A percentile compares a stretch with the other conserved stretches of the same genome.
Conservation (phyloP, 257 asterid species). For the Nicotiana obtusifolia region DNA sequence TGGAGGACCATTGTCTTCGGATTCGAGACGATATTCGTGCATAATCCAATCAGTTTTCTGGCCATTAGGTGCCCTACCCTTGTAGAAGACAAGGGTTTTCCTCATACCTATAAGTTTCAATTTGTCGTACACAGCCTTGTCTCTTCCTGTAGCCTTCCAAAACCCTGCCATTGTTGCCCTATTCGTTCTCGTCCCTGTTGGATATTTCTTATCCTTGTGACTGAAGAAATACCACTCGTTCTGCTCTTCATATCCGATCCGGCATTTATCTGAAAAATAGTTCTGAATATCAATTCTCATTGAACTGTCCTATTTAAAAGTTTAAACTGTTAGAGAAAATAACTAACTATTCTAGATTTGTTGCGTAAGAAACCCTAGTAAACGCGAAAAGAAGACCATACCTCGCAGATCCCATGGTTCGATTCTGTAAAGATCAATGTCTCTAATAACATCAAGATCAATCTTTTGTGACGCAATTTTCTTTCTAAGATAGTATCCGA, state of each 20-base stretch:
- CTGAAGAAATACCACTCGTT: constrained; percentile 72
- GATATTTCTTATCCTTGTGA: constrained; percentile 64
- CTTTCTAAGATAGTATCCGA: constrained; percentile 63
- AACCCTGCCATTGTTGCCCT: constrained; percentile 71
- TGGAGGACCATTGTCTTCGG: constrained; percentile 53
- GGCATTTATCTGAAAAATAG: constrained; percentile 39
- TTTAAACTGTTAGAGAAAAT: background rate
- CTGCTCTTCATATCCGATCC: constrained; percentile 67
- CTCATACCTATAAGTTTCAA: constrained; percentile 61
- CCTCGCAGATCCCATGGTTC: constrained; percentile 88
- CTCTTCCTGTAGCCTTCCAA: constrained; percentile 76
- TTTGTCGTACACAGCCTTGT: constrained; percentile 50
- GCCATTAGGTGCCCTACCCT: constrained; percentile 72
- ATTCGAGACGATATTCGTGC: constrained; percentile 67
- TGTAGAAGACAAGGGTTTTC: constrained; percentile 69
- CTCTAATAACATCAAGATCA: constrained; percentile 67
- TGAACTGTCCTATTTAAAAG: background rate
- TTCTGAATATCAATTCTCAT: background rate
- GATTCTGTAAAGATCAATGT: constrained; percentile 65
- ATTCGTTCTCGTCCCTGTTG: constrained; percentile 65
- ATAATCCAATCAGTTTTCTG: constrained; percentile 70
- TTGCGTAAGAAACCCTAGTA: constrained; percentile 12
- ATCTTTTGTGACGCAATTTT: constrained; percentile 67
- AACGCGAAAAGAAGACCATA: constrained; percentile 7
- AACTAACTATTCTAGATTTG: background rate